Percentiles rank a stretch among this genome's conserved stretches.
Evolutionary conservation across 495 filamentous ascomycete genomes (phyloP).

Genomic region (Glutinoglossum americanum): DNA sequence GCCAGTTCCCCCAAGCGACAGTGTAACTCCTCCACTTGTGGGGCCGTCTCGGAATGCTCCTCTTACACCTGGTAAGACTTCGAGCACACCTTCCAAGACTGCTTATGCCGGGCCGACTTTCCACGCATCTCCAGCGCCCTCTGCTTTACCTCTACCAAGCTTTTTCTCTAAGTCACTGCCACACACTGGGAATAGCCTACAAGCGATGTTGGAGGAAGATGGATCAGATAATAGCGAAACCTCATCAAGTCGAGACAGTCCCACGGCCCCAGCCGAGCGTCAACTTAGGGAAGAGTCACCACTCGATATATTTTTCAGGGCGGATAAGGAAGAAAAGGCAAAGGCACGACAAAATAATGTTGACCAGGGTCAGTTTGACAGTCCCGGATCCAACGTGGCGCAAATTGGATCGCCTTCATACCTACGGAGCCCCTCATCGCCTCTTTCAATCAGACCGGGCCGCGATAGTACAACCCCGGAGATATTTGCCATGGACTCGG

Average conservation of each 20-base stretch:
- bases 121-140: conserved; percentile 83
- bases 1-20: conserved; percentile 13
- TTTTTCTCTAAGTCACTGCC: conserved; percentile 71
- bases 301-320: conserved; percentile 72
- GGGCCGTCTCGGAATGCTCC: conserved; percentile 14
- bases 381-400: neutral
- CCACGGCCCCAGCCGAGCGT: conserved; percentile 16
- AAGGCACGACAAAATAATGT: conserved; percentile 15
- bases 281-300: conserved; percentile 43
- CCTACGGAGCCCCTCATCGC: neutral
- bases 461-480: conserved; percentile 23
- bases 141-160: conserved; percentile 78
- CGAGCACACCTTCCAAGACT: conserved; percentile 25
- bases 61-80: conserved; percentile 4
- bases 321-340: conserved; percentile 56
- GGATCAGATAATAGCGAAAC: conserved; percentile 12
- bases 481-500: conserved; percentile 46
- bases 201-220: conserved; percentile 22
- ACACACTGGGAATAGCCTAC: conserved; percentile 19
- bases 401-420: neutral
- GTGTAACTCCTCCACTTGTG: conserved; percentile 4
- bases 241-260: conserved; percentile 15
- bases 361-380: neutral
- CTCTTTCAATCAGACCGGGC: conserved; percentile 8
- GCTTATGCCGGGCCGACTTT: conserved; percentile 90